These are phyloP conservation scores for Claviceps citrina DNA, from an alignment of 2,329 filamentous ascomycete species.

Conservation along the genomic window DNA sequence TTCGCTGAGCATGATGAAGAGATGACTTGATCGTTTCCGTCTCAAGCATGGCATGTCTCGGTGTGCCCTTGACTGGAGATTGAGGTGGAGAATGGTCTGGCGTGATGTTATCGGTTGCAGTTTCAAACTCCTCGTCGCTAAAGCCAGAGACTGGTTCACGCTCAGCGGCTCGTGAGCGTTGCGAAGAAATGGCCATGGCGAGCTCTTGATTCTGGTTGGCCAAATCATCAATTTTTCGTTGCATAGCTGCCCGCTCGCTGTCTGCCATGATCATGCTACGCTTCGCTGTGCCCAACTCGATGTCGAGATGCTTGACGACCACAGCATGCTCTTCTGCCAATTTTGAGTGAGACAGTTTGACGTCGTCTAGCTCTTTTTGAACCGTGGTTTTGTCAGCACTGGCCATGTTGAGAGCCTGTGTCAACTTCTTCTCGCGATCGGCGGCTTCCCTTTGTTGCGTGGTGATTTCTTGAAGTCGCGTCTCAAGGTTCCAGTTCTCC, in stretches of 20 bases:
- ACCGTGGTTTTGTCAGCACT: constrained; percentile 60
- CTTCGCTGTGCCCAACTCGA: constrained; percentile 71
- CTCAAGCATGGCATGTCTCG: constrained; percentile 81
- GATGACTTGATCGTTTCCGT: constrained; percentile 91
- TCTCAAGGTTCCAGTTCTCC: constrained; percentile 96
- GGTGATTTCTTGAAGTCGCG: constrained; percentile 71
- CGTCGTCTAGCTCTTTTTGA: constrained; percentile 81
- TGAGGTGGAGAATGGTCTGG: constrained; percentile 82
- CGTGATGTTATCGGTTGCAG: constrained; percentile 52
- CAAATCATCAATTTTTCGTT: constrained; percentile 77
- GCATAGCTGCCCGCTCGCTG: constrained; percentile 59
- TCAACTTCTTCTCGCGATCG: constrained; percentile 71
- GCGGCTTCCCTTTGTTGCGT: constrained; percentile 58
- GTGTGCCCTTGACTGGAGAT: constrained; percentile 82
- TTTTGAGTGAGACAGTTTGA: constrained; percentile 65
- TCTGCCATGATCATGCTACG: constrained; percentile 67
- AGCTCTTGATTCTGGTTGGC: constrained; percentile 82
- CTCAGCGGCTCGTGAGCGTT: constrained; percentile 51
- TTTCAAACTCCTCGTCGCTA: constrained; percentile 49
- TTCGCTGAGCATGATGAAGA: constrained; percentile 82
- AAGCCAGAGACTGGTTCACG: constrained; percentile 42
- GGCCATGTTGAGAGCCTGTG: constrained; percentile 51
- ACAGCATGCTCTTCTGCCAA: constrained; percentile 67
- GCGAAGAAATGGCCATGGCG: constrained; percentile 64
- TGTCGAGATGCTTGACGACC: constrained; percentile 68